A percentile compares a stretch with the other conserved stretches of the same genome.
Conservation (phyloP, 2,329 filamentous ascomycete species). For the Metarhizium anisopliae region DNA sequence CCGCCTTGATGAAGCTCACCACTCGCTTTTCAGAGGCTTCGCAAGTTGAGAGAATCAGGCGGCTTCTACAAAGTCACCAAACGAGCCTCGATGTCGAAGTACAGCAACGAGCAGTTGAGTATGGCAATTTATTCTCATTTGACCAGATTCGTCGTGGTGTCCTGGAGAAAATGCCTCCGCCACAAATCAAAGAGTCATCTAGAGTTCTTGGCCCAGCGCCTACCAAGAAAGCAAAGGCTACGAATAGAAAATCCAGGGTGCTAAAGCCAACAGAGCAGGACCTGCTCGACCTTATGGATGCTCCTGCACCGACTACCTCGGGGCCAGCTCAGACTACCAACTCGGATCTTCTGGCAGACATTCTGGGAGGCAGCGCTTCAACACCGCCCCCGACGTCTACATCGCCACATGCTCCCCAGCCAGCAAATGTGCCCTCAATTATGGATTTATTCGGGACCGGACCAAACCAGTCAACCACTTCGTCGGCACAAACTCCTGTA, state of each 20-base stretch:
- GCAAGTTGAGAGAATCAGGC: conserved; percentile 79
- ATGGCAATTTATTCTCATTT: conserved; percentile 85
- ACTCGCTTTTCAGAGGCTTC: conserved; percentile 73
- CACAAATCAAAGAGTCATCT: conserved; percentile 93
- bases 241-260: conserved; percentile 66
- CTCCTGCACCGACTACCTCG: conserved; percentile 44
- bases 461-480: conserved; percentile 25
- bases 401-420: conserved; percentile 39
- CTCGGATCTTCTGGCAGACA: conserved; percentile 82
- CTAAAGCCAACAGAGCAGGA: conserved; percentile 85
- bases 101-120: conserved; percentile 92
- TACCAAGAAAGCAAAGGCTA: conserved; percentile 54
- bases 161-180: conserved; percentile 93
- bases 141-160: conserved; percentile 84
- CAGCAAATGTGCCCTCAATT: conserved; percentile 60
- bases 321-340: conserved; percentile 56
- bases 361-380: conserved; percentile 62
- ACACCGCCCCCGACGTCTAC: conserved; percentile 30
- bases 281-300: conserved; percentile 84
- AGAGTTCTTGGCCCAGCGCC: conserved; percentile 77
- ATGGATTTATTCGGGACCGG: conserved; percentile 74
- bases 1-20: conserved; percentile 88
- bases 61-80: conserved; percentile 68
- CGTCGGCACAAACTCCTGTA: conserved; percentile 29
- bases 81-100: conserved; percentile 90